Evolutionary conservation across 371 early-diverging fungal species (phyloP).

Genomic region (Actinomortierella ambigua): DNA sequence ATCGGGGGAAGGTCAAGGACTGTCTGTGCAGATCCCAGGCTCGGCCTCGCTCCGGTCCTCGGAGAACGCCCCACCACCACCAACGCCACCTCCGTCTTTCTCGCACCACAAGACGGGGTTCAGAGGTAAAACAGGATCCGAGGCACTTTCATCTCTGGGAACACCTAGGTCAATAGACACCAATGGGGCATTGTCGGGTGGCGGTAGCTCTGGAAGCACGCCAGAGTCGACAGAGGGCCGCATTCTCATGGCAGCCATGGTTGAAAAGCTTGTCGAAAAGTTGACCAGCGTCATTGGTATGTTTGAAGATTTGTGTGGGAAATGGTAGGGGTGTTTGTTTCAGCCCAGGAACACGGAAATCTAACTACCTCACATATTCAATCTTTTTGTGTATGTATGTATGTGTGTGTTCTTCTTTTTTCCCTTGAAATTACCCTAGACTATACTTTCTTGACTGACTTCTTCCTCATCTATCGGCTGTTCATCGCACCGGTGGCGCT

Average conservation of each 20-base stretch:
- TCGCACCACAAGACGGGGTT: slow-evolving; percentile 11
- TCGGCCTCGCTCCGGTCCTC: neutral
- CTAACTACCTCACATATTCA: neutral
- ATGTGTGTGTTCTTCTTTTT: slow-evolving; percentile 2
- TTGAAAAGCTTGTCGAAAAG: slow-evolving; percentile 67
- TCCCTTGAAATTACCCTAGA: slow-evolving; percentile 45
- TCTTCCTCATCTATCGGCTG: slow-evolving; percentile 70
- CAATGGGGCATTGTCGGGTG: neutral
- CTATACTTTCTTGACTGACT: slow-evolving; percentile 73
- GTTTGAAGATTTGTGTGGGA: neutral
- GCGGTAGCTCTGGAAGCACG: slow-evolving; percentile 4
- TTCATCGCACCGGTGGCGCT: slow-evolving; percentile 65
- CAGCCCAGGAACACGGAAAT: neutral
- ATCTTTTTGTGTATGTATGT: slow-evolving; percentile 7
- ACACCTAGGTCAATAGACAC: slow-evolving; percentile 7
- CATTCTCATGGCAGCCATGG: slow-evolving; percentile 61
- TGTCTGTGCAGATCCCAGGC: neutral
- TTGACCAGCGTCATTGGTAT: slow-evolving; percentile 67
- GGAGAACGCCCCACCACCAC: neutral
- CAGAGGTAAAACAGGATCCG: slow-evolving; percentile 2
- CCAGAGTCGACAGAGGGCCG: slow-evolving; percentile 15
- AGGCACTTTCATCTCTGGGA: neutral
- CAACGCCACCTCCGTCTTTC: slow-evolving; percentile 1
- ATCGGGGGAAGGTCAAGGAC: slow-evolving; percentile 6
- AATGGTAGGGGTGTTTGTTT: neutral